phyloP scores from a whole-genome alignment of 2,329 filamentous ascomycete genomes.

The Fusarium penzigii region DNA sequence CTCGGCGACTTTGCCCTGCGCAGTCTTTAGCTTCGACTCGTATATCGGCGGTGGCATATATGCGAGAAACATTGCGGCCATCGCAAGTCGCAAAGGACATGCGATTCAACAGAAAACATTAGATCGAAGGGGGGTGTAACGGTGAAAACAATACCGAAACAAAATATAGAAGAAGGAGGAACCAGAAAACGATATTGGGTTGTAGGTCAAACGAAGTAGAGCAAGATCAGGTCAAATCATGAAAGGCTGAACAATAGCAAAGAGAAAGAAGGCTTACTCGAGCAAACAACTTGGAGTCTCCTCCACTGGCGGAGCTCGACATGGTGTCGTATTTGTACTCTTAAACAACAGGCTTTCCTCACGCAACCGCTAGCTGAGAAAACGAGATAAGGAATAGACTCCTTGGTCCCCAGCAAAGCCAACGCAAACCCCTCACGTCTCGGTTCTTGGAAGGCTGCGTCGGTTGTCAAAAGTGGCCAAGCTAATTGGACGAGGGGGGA shows the following conservation, averaged over 20 bases:
- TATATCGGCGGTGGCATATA: conserved; percentile 49
- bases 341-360: conserved; percentile 18
- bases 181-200: conserved; percentile 7
- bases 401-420: conserved; percentile 4
- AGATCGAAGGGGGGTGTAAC: conserved; percentile 1
- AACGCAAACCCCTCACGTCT: conserved; percentile 28
- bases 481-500: conserved; percentile 28
- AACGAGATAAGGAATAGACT: conserved; percentile 22
- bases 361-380: conserved; percentile 14
- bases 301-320: conserved; percentile 63
- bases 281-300: conserved; percentile 99
- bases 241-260: conserved; percentile 17
- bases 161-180: not conserved
- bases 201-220: conserved; percentile 8
- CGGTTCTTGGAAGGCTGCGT: conserved; percentile 14
- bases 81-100: conserved; percentile 11
- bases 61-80: conserved; percentile 52
- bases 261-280: conserved; percentile 63
- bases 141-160: not conserved
- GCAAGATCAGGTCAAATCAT: conserved; percentile 14
- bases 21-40: conserved; percentile 54
- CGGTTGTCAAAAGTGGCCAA: conserved; percentile 12
- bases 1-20: conserved; percentile 98
- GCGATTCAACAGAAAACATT: conserved; percentile 9
- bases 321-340: conserved; percentile 44